Conservation (phyloP, 176 grass and related monocot species). For the Triticum turgidum region DNA sequence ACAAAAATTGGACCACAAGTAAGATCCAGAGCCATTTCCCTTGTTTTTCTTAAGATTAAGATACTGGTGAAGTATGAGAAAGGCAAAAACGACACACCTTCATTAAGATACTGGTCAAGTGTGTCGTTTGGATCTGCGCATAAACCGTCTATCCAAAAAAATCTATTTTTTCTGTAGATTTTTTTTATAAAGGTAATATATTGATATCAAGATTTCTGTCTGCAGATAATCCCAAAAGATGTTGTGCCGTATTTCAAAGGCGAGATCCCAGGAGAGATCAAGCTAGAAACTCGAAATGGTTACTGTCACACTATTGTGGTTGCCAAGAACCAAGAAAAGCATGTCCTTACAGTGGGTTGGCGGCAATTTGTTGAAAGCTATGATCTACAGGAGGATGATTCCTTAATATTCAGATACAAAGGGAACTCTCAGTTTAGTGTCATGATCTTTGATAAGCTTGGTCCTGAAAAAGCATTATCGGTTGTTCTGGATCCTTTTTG, state of each 20-base stretch:
- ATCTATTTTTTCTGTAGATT: too few relatives aligned
- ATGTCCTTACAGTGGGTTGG: neutral
- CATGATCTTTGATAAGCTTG: conserved; percentile 1
- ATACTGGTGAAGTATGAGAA: neutral
- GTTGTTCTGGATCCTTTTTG: neutral
- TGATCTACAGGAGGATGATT: conserved; percentile 4
- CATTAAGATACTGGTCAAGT: neutral
- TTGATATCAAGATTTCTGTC: too few relatives aligned
- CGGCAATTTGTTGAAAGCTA: neutral
- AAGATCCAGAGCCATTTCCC: neutral
- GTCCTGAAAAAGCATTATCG: neutral
- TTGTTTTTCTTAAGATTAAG: neutral
- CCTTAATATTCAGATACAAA: neutral
- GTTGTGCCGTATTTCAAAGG: too few relatives aligned
- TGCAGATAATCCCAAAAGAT: too few relatives aligned
- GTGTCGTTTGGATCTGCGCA: neutral
- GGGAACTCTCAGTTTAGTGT: neutral
- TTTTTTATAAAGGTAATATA: too few relatives aligned
- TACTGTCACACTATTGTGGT: neutral
- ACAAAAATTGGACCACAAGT: neutral
- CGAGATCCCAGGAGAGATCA: too few relatives aligned
- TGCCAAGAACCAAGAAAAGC: neutral
- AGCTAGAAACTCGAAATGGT: too few relatives aligned
- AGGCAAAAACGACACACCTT: neutral
- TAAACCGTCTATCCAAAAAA: too few relatives aligned